These are phyloP conservation scores for Asterophora lycoperdoides DNA, from an alignment of 768 basidiomycete genomes.

Conservation along the genomic window DNA sequence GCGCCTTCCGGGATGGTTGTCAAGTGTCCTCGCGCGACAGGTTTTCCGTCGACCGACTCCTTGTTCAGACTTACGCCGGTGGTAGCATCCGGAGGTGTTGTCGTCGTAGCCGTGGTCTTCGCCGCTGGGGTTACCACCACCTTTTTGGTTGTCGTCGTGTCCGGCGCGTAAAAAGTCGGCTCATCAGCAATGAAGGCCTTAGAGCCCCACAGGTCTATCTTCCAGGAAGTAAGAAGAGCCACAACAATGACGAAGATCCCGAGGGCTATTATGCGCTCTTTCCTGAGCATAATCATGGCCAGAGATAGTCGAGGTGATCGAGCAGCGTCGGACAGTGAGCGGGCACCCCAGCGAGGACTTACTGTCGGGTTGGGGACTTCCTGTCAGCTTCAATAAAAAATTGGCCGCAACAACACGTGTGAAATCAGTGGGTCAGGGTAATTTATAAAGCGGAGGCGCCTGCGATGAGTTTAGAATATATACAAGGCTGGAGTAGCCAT, in stretches of 20 bases:
- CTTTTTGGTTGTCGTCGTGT: background rate
- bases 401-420: too few relatives aligned
- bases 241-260: constrained; percentile 1
- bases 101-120: background rate
- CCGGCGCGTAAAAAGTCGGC: constrained; percentile 2
- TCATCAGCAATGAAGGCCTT: background rate
- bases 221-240: constrained; percentile 4
- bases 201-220: constrained; percentile 5
- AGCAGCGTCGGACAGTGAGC: background rate
- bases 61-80: background rate
- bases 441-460: too few relatives aligned
- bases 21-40: background rate
- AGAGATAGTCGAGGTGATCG: background rate
- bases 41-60: background rate
- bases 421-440: too few relatives aligned
- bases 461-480: too few relatives aligned
- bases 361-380: too few relatives aligned
- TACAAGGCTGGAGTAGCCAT: too few relatives aligned
- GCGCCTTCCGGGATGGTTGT: constrained; percentile 31
- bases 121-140: background rate
- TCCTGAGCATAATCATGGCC: constrained; percentile 10
- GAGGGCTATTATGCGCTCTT: constrained; percentile 7
- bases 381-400: too few relatives aligned
- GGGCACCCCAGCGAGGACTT: too few relatives aligned
- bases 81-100: background rate